Evolutionary conservation across 352 stramenopile species (phyloP).

Genomic region (Phytopythium boreale): DNA sequence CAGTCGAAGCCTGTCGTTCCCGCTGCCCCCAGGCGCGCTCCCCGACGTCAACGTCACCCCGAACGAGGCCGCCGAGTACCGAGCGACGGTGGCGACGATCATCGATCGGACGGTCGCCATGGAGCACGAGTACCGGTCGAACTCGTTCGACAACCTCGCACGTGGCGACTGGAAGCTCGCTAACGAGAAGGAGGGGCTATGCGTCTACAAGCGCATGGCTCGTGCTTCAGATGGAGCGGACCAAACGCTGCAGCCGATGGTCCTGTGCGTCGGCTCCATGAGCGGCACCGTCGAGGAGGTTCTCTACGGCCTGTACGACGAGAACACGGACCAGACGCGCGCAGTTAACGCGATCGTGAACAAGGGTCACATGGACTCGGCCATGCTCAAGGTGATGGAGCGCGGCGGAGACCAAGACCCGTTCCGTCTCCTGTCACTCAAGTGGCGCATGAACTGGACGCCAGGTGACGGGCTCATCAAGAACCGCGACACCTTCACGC

Average conservation of each 20-base stretch:
- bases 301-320: constrained; percentile 18
- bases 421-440: constrained; percentile 34
- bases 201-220: constrained; percentile 6
- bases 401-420: constrained; percentile 16
- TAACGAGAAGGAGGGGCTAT: neutral
- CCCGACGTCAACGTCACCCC: neutral
- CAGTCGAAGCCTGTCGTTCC: neutral
- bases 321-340: constrained; percentile 17
- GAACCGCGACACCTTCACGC: constrained; percentile 39
- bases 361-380: constrained; percentile 19
- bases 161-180: constrained; percentile 3
- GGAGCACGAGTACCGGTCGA: constrained; percentile 4
- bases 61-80: neutral
- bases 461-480: constrained; percentile 29
- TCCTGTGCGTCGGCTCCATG: constrained; percentile 16
- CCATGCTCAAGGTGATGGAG: constrained; percentile 26
- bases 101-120: neutral
- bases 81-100: neutral
- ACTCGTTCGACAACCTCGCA: neutral
- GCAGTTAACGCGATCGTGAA: constrained; percentile 16
- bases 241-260: constrained; percentile 12
- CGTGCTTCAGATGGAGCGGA: neutral
- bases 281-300: constrained; percentile 14
- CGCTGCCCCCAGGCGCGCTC: neutral
- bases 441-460: constrained; percentile 27